Conservation (phyloP, 2,329 filamentous ascomycete genomes). For the Calonectria honghensis region DNA sequence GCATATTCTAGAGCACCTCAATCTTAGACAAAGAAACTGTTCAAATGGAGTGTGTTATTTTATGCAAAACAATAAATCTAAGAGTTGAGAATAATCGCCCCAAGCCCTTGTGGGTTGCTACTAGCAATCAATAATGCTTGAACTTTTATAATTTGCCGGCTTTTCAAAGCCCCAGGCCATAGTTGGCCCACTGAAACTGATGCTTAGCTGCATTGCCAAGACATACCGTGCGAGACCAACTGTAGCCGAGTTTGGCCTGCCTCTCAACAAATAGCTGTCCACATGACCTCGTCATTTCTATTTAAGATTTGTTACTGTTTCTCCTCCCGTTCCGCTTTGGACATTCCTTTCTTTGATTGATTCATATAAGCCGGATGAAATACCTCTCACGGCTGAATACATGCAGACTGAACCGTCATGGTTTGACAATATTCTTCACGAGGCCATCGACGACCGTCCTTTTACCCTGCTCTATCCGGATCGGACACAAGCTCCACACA, state of each 20-base stretch:
- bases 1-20: no score
- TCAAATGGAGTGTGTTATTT: no score
- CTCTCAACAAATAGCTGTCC: not conserved
- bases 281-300: not conserved
- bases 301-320: not conserved
- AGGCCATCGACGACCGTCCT: not conserved
- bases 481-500: not conserved
- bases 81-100: no score
- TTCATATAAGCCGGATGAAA: not conserved
- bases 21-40: no score
- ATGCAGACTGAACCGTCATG: not conserved
- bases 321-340: not conserved
- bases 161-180: no score
- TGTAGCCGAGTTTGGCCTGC: not conserved
- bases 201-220: not conserved
- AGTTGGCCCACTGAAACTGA: not conserved
- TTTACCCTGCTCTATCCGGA: not conserved
- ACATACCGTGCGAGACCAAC: not conserved
- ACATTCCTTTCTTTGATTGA: slow-evolving; percentile 3
- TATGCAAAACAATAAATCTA: no score
- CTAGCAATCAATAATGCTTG: no score
- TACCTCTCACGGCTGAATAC: not conserved
- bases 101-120: no score
- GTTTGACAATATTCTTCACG: slow-evolving; percentile 2
- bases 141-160: no score